Percentiles rank a stretch among this genome's conserved stretches.
Evolutionary conservation across 495 filamentous ascomycete species (phyloP).

Genomic region (Cercophora samala): DNA sequence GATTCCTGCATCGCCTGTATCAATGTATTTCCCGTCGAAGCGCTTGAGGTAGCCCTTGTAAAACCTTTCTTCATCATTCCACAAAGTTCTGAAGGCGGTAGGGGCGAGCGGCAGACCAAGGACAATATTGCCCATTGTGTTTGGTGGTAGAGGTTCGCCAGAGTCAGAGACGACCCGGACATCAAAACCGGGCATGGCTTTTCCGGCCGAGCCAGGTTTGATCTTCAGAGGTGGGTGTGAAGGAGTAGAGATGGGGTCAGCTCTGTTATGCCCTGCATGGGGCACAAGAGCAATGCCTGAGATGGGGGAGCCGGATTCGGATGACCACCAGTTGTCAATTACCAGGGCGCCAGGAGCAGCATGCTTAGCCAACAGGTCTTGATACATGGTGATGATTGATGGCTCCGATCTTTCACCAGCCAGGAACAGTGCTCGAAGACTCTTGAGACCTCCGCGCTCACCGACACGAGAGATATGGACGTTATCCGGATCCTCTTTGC

Average conservation of each 20-base stretch:
- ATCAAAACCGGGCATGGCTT: constrained; percentile 87
- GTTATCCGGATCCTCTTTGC: constrained; percentile 77
- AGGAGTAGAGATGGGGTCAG: constrained; percentile 16
- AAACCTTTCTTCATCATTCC: constrained; percentile 79
- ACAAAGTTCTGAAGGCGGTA: constrained; percentile 79
- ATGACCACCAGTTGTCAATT: constrained; percentile 96
- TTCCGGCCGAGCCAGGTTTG: constrained; percentile 83
- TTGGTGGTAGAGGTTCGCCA: constrained; percentile 61
- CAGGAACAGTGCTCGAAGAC: constrained; percentile 71
- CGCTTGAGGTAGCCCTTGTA: constrained; percentile 76
- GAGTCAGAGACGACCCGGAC: constrained; percentile 77
- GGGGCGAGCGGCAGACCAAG: constrained; percentile 77
- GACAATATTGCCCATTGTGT: constrained; percentile 90
- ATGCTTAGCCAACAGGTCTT: constrained; percentile 62
- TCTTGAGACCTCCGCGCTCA: constrained; percentile 60
- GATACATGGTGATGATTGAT: constrained; percentile 75
- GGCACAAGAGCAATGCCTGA: constrained; percentile 70
- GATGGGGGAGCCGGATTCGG: constrained; percentile 86
- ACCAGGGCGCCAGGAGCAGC: constrained; percentile 63
- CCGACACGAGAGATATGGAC: constrained; percentile 59
- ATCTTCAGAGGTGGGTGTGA: constrained; percentile 41
- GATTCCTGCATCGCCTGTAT: constrained; percentile 87
- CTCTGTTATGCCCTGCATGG: constrained; percentile 44
- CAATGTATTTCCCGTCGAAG: constrained; percentile 76
- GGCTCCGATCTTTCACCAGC: constrained; percentile 90